These are phyloP conservation scores for Seiridium cupressi DNA, from an alignment of 2,329 filamentous ascomycete genomes.

Conservation along the genomic window DNA sequence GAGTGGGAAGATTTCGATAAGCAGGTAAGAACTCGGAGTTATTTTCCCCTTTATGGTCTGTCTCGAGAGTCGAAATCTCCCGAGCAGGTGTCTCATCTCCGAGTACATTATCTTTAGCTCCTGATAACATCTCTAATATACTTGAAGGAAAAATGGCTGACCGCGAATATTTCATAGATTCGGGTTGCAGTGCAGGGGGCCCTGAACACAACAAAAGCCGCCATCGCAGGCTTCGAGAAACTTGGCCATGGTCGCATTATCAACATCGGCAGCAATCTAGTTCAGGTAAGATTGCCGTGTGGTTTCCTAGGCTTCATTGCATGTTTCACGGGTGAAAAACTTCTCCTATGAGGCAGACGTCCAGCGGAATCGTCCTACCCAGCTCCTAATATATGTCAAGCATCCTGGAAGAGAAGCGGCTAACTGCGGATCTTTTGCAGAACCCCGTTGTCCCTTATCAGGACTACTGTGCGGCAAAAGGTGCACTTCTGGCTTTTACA, in stretches of 20 bases:
- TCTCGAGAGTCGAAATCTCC: no score
- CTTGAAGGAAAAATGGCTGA: no score
- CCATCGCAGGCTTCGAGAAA: not conserved
- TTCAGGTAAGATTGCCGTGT: not conserved
- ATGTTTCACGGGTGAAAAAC: no score
- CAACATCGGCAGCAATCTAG: constrained; percentile 11
- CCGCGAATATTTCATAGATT: not conserved
- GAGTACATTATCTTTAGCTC: no score
- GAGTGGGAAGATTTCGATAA: constrained; percentile 6
- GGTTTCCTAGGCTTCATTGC: no score
- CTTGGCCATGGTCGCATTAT: constrained; percentile 5
- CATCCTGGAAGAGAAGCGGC: no score
- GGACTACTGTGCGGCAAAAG: constrained; percentile 11
- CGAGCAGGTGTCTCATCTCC: no score
- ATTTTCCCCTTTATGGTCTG: no score
- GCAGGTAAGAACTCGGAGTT: not conserved
- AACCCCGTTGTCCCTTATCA: constrained; percentile 11
- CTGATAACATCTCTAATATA: no score
- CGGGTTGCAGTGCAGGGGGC: constrained; percentile 4
- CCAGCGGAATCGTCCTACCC: no score
- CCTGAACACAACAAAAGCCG: constrained; percentile 8
- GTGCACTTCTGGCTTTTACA: constrained; percentile 8
- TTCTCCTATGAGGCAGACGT: no score
- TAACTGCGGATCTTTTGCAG: not conserved
- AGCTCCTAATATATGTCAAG: no score